Conservation (phyloP, 2,329 filamentous ascomycete genomes). For the Fusarium equiseti region DNA sequence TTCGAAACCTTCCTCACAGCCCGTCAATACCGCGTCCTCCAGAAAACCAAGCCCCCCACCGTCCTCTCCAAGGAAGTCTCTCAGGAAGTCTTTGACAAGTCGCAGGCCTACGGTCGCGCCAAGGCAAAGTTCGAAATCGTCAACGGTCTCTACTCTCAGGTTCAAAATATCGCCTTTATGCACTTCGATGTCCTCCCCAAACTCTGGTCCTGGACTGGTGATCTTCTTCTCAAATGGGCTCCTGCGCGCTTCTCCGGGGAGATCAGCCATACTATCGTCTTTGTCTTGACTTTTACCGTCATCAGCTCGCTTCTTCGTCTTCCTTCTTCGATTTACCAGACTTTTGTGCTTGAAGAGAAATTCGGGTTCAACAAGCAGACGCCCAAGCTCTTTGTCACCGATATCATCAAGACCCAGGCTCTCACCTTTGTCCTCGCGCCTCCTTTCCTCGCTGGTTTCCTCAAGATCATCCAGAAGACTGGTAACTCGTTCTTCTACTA, state of each 20-base stretch:
- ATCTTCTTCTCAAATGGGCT: slow-evolving; percentile 78
- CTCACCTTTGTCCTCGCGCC: slow-evolving; percentile 83
- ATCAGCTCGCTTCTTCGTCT: slow-evolving; percentile 83
- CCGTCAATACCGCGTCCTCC: slow-evolving; percentile 89
- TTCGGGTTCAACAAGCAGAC: slow-evolving; percentile 99
- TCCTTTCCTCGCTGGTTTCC: slow-evolving; percentile 90
- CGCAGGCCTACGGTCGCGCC: slow-evolving; percentile 93
- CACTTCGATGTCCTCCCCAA: slow-evolving; percentile 91
- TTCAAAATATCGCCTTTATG: slow-evolving; percentile 90
- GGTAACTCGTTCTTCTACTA: slow-evolving; percentile 98
- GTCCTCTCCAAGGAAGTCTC: slow-evolving; percentile 90
- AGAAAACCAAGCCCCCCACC: slow-evolving; percentile 83
- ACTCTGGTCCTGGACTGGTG: slow-evolving; percentile 86
- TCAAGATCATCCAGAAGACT: slow-evolving; percentile 93
- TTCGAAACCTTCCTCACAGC: slow-evolving; percentile 91
- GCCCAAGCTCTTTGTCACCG: slow-evolving; percentile 84
- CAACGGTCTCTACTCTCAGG: slow-evolving; percentile 83
- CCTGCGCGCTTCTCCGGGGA: slow-evolving; percentile 87
- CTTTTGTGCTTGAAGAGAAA: slow-evolving; percentile 94
- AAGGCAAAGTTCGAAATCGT: slow-evolving; percentile 92
- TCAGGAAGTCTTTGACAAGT: slow-evolving; percentile 92
- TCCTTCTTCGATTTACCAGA: slow-evolving; percentile 89
- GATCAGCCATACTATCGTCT: slow-evolving; percentile 92
- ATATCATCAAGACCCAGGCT: slow-evolving; percentile 91
- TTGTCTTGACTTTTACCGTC: slow-evolving; percentile 87